Base-by-base conservation (phyloP, 192 early-diverging fungal genomes). In the Entomortierella beljakovae region DNA sequence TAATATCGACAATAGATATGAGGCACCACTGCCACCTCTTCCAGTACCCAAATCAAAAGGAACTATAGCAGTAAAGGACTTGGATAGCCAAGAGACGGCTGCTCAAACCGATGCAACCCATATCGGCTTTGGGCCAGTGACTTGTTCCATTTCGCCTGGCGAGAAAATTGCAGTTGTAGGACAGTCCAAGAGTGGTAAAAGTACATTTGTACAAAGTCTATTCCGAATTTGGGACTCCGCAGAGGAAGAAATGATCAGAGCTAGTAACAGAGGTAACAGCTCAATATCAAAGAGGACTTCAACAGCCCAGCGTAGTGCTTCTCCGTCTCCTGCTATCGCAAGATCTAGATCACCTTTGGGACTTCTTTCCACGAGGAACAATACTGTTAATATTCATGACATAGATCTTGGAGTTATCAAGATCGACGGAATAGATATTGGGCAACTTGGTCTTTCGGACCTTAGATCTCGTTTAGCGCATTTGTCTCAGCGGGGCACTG, bases 381-480 rank as follows among this genome's bases (percentile, higher is more conserved):
- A 48, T 9, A 10, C 57, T 0, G 7, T 60, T 20, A 42, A 52
- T 2, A 33, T 2, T 0, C 1, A 2, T 0, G 25, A 58, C 26
- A 61, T 56, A 0, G 68, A 79, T 42, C 42, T 79, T 26, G 88
- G 89, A 1, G 72, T 60, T 26, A 85, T 96, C 61, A 70, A 60
- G 37, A 86, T 95, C 38, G 95, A 95, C 64, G 90, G 88, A 13
- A 64, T 92, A 29, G 80, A 85, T 32, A 93, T 90, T 25, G 80
- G 83, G 13, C 70, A 71, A 9, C 57, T 95, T 18, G 70, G 81
- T 9, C 69, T 96, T 0, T 32, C 31, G 10, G 84, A 88, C 11
- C 72, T 96, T 18, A 83, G 95, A 33, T 65, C 75, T 5, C 61
- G 67, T 4, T 56, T 79, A 33, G 43, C 53, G 22, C 57, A 70